Evolutionary conservation across 2,329 filamentous ascomycete genomes (phyloP), one percentile per base, ranked within the genome.

Genomic region (Scopulariopsis brevicaulis): DNA sequence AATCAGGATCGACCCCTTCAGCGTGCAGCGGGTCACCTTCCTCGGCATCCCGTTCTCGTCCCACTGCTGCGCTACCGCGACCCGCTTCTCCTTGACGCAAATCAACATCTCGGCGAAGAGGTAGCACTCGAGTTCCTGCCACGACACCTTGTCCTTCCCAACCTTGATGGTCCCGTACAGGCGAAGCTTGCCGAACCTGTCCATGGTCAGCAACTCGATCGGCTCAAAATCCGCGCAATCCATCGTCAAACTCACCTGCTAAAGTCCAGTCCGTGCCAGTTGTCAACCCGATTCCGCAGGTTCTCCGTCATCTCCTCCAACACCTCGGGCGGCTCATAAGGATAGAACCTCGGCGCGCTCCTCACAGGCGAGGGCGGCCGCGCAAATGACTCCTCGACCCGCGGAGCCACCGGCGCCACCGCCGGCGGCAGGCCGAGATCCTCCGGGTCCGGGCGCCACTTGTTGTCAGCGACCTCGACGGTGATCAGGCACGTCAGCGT

Each of bases 61-160:
- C 81, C 89, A 92, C 63, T 89, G 83, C 56, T 83, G 79, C 46
- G 80, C 67, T 7, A 60, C 77, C 64, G 76, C 69, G 10, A 78
- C 72, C 74, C 92, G 96, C 81, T 96, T 97, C 73, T 97, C 94
- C 73, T 97, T 99, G 61, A 99, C 91, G 68, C 94, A 99, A 63
- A 99, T 99, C 65, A 99, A 87, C 94, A 99, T 99, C 74, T 99
- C 94, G 4, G 88, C 90, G 68, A 99, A 99, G 34, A 99, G 80
- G 70, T 90, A 99, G 71, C 94, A 99, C 70, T 99, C 92, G 58
- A 99, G 75, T 70, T 97, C 94, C 75, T 99, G 94, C 94, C 94
- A 99, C 7, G 92, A 92, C 63, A 93, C 81, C 64, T 91, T 91
- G 71, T 99, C 94, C 73, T 99, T 99, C 65, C 94, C 94, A 24